Conservation (phyloP, 768 basidiomycete genomes). For the Pisolithus microcarpus region DNA sequence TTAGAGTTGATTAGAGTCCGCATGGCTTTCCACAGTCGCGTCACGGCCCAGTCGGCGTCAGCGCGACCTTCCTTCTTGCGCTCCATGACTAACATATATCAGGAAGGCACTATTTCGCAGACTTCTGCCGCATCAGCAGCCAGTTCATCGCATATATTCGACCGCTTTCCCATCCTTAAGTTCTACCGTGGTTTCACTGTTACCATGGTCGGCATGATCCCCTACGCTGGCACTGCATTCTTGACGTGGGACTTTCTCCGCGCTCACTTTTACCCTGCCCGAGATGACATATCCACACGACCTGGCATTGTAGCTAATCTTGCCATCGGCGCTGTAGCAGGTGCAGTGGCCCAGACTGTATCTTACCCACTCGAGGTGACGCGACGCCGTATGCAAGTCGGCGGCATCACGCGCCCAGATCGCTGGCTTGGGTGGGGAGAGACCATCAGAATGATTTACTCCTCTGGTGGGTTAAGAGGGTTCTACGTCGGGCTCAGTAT, state of each 20-base stretch:
- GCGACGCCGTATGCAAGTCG: conserved; percentile 90
- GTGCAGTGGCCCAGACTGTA: conserved; percentile 77
- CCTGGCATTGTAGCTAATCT: conserved; percentile 58
- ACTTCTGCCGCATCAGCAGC: conserved; percentile 12
- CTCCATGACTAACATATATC: conserved; percentile 62
- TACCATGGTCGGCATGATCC: conserved; percentile 85
- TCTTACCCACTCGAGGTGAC: conserved; percentile 95
- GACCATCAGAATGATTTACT: conserved; percentile 63
- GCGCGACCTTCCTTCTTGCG: conserved; percentile 45
- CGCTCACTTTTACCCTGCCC: conserved; percentile 46
- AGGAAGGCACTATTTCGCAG: conserved; percentile 42
- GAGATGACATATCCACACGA: conserved; percentile 32
- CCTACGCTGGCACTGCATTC: conserved; percentile 94
- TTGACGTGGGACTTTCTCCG: conserved; percentile 81
- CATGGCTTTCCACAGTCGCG: conserved; percentile 61
- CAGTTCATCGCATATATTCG: conserved; percentile 33
- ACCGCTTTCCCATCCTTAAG: conserved; percentile 69
- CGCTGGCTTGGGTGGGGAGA: conserved; percentile 74
- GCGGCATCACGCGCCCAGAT: conserved; percentile 71
- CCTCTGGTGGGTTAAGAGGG: conserved; percentile 67
- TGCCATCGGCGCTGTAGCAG: conserved; percentile 77
- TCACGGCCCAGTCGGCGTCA: conserved; percentile 16
- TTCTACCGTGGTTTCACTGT: conserved; percentile 98
- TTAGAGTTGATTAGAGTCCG: conserved; percentile 93
- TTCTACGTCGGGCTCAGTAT: conserved; percentile 90